These are phyloP conservation scores for Cryomyces minteri DNA, from an alignment of 495 filamentous ascomycete genomes.

Conservation along the genomic window DNA sequence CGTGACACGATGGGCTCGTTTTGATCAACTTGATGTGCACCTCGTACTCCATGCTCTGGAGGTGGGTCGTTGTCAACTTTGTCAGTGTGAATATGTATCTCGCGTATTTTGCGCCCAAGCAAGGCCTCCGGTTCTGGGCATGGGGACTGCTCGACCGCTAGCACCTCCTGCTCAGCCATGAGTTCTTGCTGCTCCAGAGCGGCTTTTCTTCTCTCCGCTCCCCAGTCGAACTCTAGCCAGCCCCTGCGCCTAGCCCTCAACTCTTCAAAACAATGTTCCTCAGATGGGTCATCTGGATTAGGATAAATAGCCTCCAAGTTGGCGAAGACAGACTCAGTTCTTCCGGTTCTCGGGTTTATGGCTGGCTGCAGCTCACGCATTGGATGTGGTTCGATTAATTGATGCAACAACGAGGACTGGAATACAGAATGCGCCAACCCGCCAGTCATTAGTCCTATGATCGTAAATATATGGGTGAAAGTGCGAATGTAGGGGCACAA, in stretches of 20 bases:
- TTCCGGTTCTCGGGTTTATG: slow-evolving; percentile 59
- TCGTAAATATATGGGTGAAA: slow-evolving; percentile 59
- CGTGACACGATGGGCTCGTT: too few species aligned
- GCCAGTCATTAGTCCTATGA: slow-evolving; percentile 87
- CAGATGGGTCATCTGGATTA: slow-evolving; percentile 40
- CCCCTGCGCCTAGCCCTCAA: slow-evolving; percentile 62
- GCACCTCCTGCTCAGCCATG: neutral
- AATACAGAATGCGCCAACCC: slow-evolving; percentile 26
- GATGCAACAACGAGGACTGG: slow-evolving; percentile 27
- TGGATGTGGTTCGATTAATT: slow-evolving; percentile 16
- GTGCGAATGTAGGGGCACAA: slow-evolving; percentile 9
- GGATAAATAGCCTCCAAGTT: slow-evolving; percentile 74
- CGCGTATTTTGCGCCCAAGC: neutral
- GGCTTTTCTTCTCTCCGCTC: slow-evolving; percentile 9
- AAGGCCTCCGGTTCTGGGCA: neutral
- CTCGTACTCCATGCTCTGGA: too few species aligned
- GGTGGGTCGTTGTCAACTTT: neutral
- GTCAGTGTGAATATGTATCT: neutral
- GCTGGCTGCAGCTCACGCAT: slow-evolving; percentile 46
- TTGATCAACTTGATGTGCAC: too few species aligned
- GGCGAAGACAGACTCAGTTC: slow-evolving; percentile 69
- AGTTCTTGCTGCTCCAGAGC: neutral
- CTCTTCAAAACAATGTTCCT: slow-evolving; percentile 81
- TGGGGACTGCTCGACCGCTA: neutral
- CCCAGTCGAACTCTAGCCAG: slow-evolving; percentile 58